These are phyloP conservation scores for Ambrosia hybrid DNA, from an alignment of 140 eudicot genomes.

Conservation along the genomic window DNA sequence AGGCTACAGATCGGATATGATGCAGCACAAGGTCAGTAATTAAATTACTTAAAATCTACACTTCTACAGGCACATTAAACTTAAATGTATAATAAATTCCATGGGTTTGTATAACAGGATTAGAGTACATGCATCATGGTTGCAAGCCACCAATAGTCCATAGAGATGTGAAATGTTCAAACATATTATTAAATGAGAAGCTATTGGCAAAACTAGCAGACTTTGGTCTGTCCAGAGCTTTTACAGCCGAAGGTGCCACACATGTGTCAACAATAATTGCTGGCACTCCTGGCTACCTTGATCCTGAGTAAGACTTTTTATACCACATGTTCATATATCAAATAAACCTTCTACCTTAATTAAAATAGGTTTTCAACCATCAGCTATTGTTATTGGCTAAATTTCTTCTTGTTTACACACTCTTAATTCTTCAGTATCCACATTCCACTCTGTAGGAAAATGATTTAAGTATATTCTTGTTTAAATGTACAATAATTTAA, in stretches of 20 bases:
- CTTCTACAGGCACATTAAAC: neutral
- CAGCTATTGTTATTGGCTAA: too few species aligned
- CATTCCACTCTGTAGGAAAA: too few species aligned
- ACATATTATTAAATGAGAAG: constrained; percentile 33
- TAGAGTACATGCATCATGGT: constrained; percentile 33
- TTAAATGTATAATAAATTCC: neutral
- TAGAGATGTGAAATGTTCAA: constrained; percentile 46
- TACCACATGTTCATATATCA: neutral
- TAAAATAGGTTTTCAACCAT: too few species aligned
- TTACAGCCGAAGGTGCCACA: constrained; percentile 22
- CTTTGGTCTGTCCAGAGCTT: constrained; percentile 37
- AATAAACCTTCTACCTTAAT: neutral
- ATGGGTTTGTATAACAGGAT: neutral
- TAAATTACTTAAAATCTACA: neutral
- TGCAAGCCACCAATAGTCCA: constrained; percentile 40
- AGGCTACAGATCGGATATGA: constrained; percentile 41
- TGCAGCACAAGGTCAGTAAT: constrained; percentile 40
- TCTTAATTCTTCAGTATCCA: too few species aligned
- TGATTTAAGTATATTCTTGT: too few species aligned
- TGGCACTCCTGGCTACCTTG: constrained; percentile 42
- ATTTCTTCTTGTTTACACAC: too few species aligned
- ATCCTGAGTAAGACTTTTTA: constrained; percentile 36
- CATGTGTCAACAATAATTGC: constrained; percentile 30
- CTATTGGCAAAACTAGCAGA: constrained; percentile 35
- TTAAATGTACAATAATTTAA: neutral